A percentile compares a stretch with the other conserved stretches of the same genome.
Evolutionary conservation across 305 asterid genomes (phyloP).

Genomic region (Petunia hybrid): DNA sequence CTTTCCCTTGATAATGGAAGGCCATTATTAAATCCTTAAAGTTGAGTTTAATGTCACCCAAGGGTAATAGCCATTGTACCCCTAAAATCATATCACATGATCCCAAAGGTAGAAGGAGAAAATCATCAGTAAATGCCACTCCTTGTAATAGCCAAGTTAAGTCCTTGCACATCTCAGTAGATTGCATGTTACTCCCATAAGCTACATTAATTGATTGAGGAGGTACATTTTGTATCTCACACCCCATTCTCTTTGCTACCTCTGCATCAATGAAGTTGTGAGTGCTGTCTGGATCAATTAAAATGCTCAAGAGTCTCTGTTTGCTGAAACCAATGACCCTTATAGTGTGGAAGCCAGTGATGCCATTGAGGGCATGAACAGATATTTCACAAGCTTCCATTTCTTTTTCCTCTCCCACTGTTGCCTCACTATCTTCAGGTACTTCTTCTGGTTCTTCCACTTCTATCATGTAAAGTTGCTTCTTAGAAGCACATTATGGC

Average conservation of each 20-base stretch:
- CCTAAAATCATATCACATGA: not conserved
- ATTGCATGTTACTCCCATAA: not conserved
- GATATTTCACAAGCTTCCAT: not conserved
- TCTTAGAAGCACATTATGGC: not conserved
- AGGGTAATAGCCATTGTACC: not conserved
- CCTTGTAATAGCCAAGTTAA: not conserved
- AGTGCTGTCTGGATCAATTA: not conserved
- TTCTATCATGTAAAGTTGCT: not conserved
- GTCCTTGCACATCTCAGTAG: not conserved
- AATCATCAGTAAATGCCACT: not conserved
- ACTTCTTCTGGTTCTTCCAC: not conserved
- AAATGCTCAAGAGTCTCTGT: not conserved
- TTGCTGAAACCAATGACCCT: not conserved
- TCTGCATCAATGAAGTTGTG: not conserved
- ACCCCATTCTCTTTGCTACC: not conserved
- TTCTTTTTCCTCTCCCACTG: rapidly evolving
- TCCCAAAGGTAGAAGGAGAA: not conserved
- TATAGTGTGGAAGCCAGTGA: not conserved
- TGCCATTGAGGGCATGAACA: not conserved
- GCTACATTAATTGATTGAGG: not conserved
- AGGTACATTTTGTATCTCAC: not conserved
- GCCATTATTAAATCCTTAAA: not conserved
- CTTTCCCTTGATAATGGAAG: rapidly evolving
- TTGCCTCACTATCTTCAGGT: not conserved
- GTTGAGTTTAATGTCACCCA: not conserved